Evolutionary conservation across 352 stramenopile species (phyloP), one percentile per base, ranked within the genome.

Genomic region (Globisporangium spiculum): DNA sequence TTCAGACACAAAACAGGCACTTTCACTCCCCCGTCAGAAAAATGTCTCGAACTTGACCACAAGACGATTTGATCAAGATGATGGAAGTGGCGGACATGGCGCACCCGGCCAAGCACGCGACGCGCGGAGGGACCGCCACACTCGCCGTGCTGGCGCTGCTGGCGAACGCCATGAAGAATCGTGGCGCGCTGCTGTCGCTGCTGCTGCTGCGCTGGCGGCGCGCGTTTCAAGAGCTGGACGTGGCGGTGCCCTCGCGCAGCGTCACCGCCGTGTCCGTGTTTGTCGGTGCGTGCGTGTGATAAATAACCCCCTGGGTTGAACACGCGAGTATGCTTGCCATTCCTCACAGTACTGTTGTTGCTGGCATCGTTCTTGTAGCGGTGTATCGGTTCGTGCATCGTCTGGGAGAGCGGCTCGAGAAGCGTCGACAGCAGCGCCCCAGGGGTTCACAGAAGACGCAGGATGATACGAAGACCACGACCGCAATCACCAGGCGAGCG

Each of bases 201-300:
- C 36, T 71, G 54, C 52, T 67, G 67, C 60, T 67, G 44, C 54
- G 52, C 36, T 58, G 61, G 67, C n/a, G 34, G n/a, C 61, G 27
- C 53, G 60, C 41, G 18, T 38, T 50, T 3, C 20, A 48, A 24
- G 10, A 44, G 26, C 34, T 61, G 10, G 27, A 46, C 38, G 8
- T 73, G 9, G 10, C 46, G 7, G 18, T 57, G 30, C 83, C 80
- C 4, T 79, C 77, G n/a, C 79, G 77, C 54, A 88, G 81, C 69
- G 54, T 78, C 20, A 56, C 77, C 20, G 76, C 83, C 4, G 68
- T 91, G 30, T 79, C 79, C 8, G 61, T 91, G 18, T 89, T 91
- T 70, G 79, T 91, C 52, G 83, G 83, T 89, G 16, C 32, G 80
- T 78, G 27, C 9, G 16, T 32, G 30, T 32, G 30, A 32, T 32